These are phyloP conservation scores for Pseudogymnoascus sp. DNA, from an alignment of 2,329 filamentous ascomycete genomes.

Conservation along the genomic window DNA sequence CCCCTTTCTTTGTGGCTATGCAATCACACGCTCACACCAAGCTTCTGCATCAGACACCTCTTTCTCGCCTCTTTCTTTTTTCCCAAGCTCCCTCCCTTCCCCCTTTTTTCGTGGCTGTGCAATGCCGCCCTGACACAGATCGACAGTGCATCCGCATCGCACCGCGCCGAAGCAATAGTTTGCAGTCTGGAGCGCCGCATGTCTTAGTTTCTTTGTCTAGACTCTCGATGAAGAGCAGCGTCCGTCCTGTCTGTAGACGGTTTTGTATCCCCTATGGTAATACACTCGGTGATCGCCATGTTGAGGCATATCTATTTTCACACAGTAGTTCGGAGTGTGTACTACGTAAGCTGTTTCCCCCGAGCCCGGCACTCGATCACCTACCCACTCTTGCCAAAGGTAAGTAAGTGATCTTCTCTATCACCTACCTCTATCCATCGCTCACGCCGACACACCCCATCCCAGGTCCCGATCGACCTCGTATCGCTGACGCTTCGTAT, in stretches of 20 bases:
- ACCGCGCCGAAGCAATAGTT: not conserved
- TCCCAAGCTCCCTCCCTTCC: too few relatives aligned
- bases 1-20: not conserved
- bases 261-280: not conserved
- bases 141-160: not conserved
- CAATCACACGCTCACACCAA: not conserved
- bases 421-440: not conserved
- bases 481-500: constrained; percentile 2
- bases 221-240: not conserved
- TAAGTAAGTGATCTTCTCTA: not conserved
- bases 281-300: not conserved
- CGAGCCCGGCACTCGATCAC: not conserved
- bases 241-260: not conserved
- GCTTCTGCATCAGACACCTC: not conserved
- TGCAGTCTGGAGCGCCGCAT: not conserved
- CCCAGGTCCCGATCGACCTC: not conserved
- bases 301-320: not conserved
- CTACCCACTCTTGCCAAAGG: not conserved
- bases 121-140: not conserved
- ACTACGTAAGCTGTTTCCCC: not conserved
- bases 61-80: not conserved
- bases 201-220: not conserved
- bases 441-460: not conserved
- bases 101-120: not conserved
- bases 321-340: not conserved